A percentile compares a stretch with the other conserved stretches of the same genome.
phyloP scores from a whole-genome alignment of 2,329 filamentous ascomycete genomes.

The Fusarium domesticum region DNA sequence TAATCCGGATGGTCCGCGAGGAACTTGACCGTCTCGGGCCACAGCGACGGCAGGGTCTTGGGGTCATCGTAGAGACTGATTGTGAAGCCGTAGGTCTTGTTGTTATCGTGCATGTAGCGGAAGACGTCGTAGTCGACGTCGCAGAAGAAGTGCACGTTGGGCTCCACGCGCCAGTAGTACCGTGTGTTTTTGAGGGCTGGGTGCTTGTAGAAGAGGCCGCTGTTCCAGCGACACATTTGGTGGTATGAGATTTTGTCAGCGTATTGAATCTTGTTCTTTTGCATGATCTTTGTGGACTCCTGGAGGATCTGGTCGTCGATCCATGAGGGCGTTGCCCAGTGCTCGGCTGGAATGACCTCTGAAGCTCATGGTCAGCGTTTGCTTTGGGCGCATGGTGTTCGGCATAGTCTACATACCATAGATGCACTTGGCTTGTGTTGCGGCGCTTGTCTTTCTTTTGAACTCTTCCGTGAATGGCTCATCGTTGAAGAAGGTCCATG shows the following conservation, averaged over 20 bases:
- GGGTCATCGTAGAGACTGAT: slow-evolving; percentile 95
- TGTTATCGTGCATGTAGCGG: slow-evolving; percentile 95
- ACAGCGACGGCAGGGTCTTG: slow-evolving; percentile 78
- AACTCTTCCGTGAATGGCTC: slow-evolving; percentile 91
- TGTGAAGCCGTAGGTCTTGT: slow-evolving; percentile 98
- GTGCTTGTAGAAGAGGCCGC: slow-evolving; percentile 95
- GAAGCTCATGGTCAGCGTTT: slow-evolving; percentile 4
- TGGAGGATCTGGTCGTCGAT: slow-evolving; percentile 84
- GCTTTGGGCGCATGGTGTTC: not conserved
- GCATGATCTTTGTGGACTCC: slow-evolving; percentile 78
- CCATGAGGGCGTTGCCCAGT: slow-evolving; percentile 91
- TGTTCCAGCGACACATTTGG: slow-evolving; percentile 99
- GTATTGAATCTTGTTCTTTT: slow-evolving; percentile 87
- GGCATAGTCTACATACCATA: slow-evolving; percentile 61
- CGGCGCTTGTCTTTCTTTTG: slow-evolving; percentile 73
- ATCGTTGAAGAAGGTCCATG: slow-evolving; percentile 99
- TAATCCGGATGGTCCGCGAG: slow-evolving; percentile 79
- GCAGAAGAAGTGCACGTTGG: slow-evolving; percentile 99
- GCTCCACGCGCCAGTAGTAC: slow-evolving; percentile 98
- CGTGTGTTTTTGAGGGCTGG: slow-evolving; percentile 76
- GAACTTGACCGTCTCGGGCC: slow-evolving; percentile 95
- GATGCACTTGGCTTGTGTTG: slow-evolving; percentile 82
- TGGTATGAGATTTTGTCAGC: slow-evolving; percentile 87
- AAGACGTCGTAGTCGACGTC: slow-evolving; percentile 98
- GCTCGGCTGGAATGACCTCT: slow-evolving; percentile 90